Evolutionary conservation across 345 rosid species (phyloP).

Genomic region (Triadica sebifera): DNA sequence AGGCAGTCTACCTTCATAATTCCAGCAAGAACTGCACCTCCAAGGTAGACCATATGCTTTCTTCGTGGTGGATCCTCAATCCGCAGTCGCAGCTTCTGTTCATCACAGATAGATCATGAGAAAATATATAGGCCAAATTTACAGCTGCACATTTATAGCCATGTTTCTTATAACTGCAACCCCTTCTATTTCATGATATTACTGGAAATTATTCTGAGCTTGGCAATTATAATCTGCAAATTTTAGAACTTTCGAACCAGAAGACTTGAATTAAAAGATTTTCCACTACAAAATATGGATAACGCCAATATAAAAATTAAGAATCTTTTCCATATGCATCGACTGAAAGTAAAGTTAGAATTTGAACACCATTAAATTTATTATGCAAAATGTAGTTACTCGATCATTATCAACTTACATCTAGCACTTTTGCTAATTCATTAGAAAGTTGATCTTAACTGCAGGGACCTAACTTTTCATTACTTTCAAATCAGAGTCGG

Average conservation of each 20-base stretch:
- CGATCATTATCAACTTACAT: neutral
- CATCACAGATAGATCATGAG: conserved; percentile 15
- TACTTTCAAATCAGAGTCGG: neutral
- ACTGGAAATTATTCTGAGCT: neutral
- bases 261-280: neutral
- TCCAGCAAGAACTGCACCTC: conserved; percentile 98
- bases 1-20: conserved; percentile 76
- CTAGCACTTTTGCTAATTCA: neutral
- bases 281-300: no score
- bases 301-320: no score
- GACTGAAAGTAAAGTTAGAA: neutral
- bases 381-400: neutral
- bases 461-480: neutral
- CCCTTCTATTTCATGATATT: neutral
- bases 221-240: neutral
- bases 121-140: neutral
- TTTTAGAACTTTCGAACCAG: neutral
- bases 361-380: neutral
- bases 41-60: conserved; percentile 98
- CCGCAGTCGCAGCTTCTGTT: conserved; percentile 74
- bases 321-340: neutral
- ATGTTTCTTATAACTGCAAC: neutral
- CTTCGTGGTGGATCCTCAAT: conserved; percentile 98
- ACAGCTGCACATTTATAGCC: neutral
- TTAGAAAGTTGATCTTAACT: neutral